Evolutionary conservation across 306 rosid species (phyloP).

Genomic region (Astragalus glycyphyllos): DNA sequence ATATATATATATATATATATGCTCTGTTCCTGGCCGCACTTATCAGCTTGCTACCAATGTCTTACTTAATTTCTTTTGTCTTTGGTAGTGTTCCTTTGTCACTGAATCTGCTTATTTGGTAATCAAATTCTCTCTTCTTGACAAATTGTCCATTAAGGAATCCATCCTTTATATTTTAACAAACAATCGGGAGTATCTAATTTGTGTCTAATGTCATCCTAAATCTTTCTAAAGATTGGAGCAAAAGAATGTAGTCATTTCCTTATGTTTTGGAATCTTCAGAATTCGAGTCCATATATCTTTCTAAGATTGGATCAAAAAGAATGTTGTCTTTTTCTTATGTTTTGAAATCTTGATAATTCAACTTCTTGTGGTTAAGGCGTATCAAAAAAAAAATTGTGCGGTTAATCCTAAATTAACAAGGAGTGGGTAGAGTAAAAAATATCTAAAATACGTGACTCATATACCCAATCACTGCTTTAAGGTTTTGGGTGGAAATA

Average conservation of each 20-base stretch:
- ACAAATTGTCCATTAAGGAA: conserved; percentile 14
- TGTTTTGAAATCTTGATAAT: no score
- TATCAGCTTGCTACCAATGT: conserved; percentile 13
- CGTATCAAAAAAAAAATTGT: no score
- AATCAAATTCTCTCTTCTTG: conserved; percentile 24
- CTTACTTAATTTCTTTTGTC: conserved; percentile 20
- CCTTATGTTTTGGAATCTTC: neutral
- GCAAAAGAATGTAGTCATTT: neutral
- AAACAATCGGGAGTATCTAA: neutral
- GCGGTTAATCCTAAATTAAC: no score
- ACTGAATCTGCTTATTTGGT: conserved; percentile 28
- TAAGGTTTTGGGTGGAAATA: no score
- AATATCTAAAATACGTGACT: no score
- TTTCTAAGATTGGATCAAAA: no score
- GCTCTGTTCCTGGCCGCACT: conserved; percentile 21
- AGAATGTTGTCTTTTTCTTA: no score
- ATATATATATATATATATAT: conserved; percentile 12
- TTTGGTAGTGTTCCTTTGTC: conserved; percentile 4
- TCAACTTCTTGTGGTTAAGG: no score
- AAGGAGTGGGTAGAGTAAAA: no score
- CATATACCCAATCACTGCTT: no score
- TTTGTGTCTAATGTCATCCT: neutral
- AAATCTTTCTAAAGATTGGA: neutral
- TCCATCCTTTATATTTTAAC: neutral
- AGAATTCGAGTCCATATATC: no score